Base-by-base conservation (phyloP, 2,329 filamentous ascomycete genomes). In the Ustulina deusta region DNA sequence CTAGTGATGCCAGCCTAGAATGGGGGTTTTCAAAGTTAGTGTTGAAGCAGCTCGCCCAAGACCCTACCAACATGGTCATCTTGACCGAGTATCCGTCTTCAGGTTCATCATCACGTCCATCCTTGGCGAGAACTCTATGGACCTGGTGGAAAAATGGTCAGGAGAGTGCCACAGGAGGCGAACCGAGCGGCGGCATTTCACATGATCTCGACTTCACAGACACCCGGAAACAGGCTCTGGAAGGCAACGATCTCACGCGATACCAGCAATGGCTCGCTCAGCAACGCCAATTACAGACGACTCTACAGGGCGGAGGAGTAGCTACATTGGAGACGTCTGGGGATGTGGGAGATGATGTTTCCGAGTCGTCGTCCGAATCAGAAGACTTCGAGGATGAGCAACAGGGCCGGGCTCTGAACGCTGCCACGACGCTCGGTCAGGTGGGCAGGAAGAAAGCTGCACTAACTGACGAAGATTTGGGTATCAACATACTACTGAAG, bases 221-320 rank as follows among this genome's bases (percentile, higher is more conserved):
- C 65, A 84, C 89, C 6, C 84, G 87, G 73, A 86, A 89, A 58
- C 84, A 89, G 56, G 85, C 90, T 1, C 82, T 97, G 0, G 89
- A 92, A 75, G 89, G 91, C 1, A 89, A 91, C 46, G 95, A 98
- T 74, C 85, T 96, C 13, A 82, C 86, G 15, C 82, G 94, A 1
- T 98, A 99, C 76, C 94, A 98, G 75, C 94, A 97, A 76, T 97
- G 94, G 85, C 86, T 97, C 10, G 93, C 94, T 0, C 94, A 93
- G 3, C 93, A 97, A 79, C 87, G 93, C 34, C 94, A 97, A 76
- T 84, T 97, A 7, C 92, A 97, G 75, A 92, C 92, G 51, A 94
- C 93, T 0, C 84, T 93, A 22, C 91, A 94, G 74, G 85, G 86
- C 6, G 88, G 90, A 63, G 90, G 89, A 20, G 87, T 89, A 56